phyloP scores from a whole-genome alignment of 2,329 filamentous ascomycete species.

The Phaeosphaeria sp. region DNA sequence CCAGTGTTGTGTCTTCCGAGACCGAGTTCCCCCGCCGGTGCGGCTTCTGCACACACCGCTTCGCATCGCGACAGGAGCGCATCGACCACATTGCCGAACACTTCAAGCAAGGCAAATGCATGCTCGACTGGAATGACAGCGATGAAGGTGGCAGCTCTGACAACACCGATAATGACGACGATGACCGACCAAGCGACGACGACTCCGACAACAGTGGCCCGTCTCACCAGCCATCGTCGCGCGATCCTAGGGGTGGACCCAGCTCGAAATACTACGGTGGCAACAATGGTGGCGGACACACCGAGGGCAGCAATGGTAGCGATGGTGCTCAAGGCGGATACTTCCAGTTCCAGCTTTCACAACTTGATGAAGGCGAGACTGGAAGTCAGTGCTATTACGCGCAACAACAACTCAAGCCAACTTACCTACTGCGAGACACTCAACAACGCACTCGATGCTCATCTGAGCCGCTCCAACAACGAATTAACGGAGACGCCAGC shows the following conservation, averaged over 20 bases:
- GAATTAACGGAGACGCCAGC: constrained; percentile 7
- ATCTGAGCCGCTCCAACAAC: constrained; percentile 16
- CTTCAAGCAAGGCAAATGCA: constrained; percentile 48
- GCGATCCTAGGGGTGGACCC: constrained; percentile 25
- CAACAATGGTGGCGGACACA: constrained; percentile 20
- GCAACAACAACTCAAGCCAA: constrained; percentile 11
- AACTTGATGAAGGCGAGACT: constrained; percentile 19
- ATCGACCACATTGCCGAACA: constrained; percentile 49
- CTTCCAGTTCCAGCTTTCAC: constrained; percentile 43
- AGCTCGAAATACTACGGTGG: constrained; percentile 26
- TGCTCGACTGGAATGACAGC: constrained; percentile 47
- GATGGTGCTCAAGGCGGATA: constrained; percentile 25
- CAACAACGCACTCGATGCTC: constrained; percentile 2
- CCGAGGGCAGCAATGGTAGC: constrained; percentile 17
- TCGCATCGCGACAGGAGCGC: constrained; percentile 42
- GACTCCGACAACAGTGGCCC: constrained; percentile 29
- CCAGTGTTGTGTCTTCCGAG: constrained; percentile 40
- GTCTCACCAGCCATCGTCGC: constrained; percentile 26
- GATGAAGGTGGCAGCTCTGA: constrained; percentile 30
- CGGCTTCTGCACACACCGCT: constrained; percentile 46
- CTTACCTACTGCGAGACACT: neutral
- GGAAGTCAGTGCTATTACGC: constrained; percentile 7
- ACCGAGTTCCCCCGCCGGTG: constrained; percentile 45
- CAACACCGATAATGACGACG: constrained; percentile 33
- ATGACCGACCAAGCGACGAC: constrained; percentile 33